phyloP scores from a whole-genome alignment of 768 basidiomycete species.

The Leccinum disarticulatum region DNA sequence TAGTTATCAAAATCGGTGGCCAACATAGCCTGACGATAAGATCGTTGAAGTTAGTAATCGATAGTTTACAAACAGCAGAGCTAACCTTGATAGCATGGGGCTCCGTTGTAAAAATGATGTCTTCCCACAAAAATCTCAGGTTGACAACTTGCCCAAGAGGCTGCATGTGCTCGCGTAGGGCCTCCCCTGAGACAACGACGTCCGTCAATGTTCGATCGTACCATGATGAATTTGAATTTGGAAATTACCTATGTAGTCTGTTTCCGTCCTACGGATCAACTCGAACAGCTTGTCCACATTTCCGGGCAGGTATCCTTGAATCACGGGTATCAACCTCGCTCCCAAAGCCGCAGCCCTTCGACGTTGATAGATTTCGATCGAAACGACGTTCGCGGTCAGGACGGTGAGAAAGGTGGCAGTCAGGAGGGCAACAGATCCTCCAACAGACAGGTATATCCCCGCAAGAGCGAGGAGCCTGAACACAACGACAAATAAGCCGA shows the following conservation, averaged over 20 bases:
- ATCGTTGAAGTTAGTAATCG: background rate
- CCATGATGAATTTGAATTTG: background rate
- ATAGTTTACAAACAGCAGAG: background rate
- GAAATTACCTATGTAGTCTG: constrained; percentile 38
- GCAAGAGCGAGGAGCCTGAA: constrained; percentile 6
- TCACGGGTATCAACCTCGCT: constrained; percentile 31
- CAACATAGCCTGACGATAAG: constrained; percentile 35
- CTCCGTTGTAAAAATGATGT: constrained; percentile 46
- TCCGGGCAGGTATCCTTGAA: constrained; percentile 35
- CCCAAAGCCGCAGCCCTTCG: constrained; percentile 23
- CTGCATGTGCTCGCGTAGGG: constrained; percentile 23
- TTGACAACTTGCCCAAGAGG: constrained; percentile 37
- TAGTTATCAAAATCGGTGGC: constrained; percentile 44
- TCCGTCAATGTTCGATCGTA: background rate
- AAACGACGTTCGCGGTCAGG: constrained; percentile 1
- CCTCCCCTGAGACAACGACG: constrained; percentile 19
- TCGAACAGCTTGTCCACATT: constrained; percentile 34
- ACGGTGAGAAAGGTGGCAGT: constrained; percentile 1
- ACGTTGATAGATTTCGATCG: constrained; percentile 8
- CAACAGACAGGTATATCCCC: constrained; percentile 13
- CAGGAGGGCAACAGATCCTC: constrained; percentile 7
- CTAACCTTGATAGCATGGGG: constrained; percentile 48
- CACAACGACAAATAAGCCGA: constrained; percentile 15
- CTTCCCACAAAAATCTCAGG: constrained; percentile 48
- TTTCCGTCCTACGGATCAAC: constrained; percentile 19